Evolutionary conservation across 139 green algal species (phyloP).

Genomic region (Picochlorum sp.): DNA sequence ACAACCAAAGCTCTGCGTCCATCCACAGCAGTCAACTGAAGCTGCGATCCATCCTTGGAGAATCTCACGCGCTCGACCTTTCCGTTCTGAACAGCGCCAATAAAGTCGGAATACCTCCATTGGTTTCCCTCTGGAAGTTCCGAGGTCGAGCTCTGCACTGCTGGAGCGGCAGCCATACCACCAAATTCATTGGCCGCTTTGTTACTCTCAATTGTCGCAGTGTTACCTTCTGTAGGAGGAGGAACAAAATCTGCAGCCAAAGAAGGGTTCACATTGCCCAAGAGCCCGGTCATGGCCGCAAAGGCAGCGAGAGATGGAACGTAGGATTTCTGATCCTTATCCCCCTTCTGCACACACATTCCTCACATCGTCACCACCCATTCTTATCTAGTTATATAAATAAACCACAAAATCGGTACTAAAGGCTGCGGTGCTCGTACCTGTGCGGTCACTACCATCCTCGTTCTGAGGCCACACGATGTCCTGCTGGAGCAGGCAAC

Average conservation of each 20-base stretch:
- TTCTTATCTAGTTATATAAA: too few species aligned
- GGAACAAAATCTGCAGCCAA: conserved; percentile 40
- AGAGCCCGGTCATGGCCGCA: neutral
- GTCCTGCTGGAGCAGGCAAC: neutral
- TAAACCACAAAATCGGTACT: neutral
- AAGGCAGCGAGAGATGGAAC: neutral
- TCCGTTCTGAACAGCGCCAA: conserved; percentile 76
- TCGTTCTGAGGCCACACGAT: conserved; percentile 1
- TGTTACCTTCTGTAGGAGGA: conserved; percentile 30
- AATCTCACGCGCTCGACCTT: conserved; percentile 98
- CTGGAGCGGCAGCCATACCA: conserved; percentile 20
- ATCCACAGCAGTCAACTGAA: conserved; percentile 67
- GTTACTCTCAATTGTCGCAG: conserved; percentile 18
- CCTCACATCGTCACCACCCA: too few species aligned
- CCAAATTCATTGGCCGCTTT: conserved; percentile 19
- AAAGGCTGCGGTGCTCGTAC: neutral
- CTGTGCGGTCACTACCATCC: neutral
- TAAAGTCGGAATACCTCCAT: conserved; percentile 97
- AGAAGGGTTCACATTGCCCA: conserved; percentile 11
- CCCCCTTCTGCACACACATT: neutral
- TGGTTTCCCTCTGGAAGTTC: conserved; percentile 89
- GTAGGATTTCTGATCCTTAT: conserved; percentile 1
- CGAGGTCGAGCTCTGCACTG: conserved; percentile 37
- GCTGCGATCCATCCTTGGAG: conserved; percentile 86
- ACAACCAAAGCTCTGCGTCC: conserved; percentile 65